Evolutionary conservation across 2,329 filamentous ascomycete genomes (phyloP).

Genomic region (Aschersonia sp.): DNA sequence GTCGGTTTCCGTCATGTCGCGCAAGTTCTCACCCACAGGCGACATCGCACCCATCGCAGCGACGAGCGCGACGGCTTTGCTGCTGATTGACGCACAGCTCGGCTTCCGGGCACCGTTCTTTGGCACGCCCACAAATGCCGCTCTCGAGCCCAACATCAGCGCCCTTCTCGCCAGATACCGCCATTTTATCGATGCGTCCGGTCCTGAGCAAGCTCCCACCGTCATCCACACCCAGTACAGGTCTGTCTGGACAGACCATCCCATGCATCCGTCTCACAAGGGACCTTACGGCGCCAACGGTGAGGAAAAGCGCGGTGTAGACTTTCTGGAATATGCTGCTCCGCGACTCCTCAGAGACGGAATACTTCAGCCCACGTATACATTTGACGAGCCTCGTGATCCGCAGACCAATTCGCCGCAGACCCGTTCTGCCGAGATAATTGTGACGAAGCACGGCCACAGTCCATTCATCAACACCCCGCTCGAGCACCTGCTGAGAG

Average conservation of each 20-base stretch:
- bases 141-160: conserved; percentile 4
- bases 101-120: conserved; percentile 1
- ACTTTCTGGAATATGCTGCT: conserved; percentile 5
- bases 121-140: conserved; percentile 2
- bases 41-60: neutral
- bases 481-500: conserved; percentile 2
- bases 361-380: neutral
- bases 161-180: conserved; percentile 2
- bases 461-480: conserved; percentile 5
- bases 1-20: neutral
- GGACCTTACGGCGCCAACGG: conserved; percentile 4
- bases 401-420: neutral
- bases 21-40: neutral
- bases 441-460: conserved; percentile 3
- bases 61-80: conserved; percentile 3
- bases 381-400: neutral
- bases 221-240: conserved; percentile 6
- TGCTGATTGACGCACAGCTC: conserved; percentile 8
- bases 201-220: conserved; percentile 1
- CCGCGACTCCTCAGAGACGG: conserved; percentile 2
- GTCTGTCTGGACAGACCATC: conserved; percentile 4
- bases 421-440: neutral
- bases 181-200: neutral
- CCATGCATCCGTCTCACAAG: conserved; percentile 1
- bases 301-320: conserved; percentile 4